Base-by-base conservation (phyloP, 2,329 filamentous ascomycete species). In the Chaetomium sp. region DNA sequence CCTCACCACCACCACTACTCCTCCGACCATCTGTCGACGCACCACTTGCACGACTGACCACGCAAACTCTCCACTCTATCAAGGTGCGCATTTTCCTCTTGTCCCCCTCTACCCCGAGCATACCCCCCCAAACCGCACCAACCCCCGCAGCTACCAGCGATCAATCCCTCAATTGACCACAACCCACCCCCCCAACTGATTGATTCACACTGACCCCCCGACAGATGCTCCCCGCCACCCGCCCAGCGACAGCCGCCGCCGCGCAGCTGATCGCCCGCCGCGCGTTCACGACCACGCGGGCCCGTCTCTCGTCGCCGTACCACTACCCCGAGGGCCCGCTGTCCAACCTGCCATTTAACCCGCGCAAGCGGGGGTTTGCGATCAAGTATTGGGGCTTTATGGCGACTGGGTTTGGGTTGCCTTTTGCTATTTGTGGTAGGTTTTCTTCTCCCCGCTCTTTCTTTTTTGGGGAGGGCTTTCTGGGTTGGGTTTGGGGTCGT, bases 301-400 rank as follows among this genome's bases (percentile, higher is more conserved):
- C 87, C 72, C 90, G 89, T 74, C 78, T 95, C 72, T 83, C 80
- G 68, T 95, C 89, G 72, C 91, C 91, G 62, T 96, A 95, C 86
- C 94, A 99, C 82, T 99, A 99, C 80, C 87, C 92, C 67, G 92
- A 97, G 80, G 94, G 92, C 64, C 89, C 92, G 70, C 88, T 90
- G 76, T 86, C 82, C 80, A 97, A 96, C 83, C 77, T 99, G 64
- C 94, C 94, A 65, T 99, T 99, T 85, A 95, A 99, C 82, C 88
- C 94, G 65, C 81, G 89, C 78, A 92, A 86, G 71, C 89, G 85
- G 77, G 88, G 81, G 77, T 99, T 99, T 73, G 82, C 78, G 64
- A 61, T 89, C 66, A 81, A 86, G 76, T 99, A 88, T 85, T 95
- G 90, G 87, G 71, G 71, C 61, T 94, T 88, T 79, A 71, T 72